These are phyloP conservation scores for Podospora pseudocomata DNA, from an alignment of 495 filamentous ascomycete genomes.

Conservation along the genomic window DNA sequence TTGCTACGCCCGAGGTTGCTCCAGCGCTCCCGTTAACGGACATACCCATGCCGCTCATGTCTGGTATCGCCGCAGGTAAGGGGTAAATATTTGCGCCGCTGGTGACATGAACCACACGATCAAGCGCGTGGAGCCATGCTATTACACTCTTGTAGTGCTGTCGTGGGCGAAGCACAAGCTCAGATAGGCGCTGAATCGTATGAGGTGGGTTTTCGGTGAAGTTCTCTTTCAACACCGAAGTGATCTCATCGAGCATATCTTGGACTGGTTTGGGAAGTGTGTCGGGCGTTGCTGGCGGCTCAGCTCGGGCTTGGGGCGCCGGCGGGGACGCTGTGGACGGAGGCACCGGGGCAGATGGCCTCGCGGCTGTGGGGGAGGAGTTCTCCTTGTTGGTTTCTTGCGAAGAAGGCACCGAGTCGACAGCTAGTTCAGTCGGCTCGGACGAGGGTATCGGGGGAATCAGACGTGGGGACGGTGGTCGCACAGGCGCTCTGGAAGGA, in stretches of 20 bases:
- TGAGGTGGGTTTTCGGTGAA: slow-evolving; percentile 81
- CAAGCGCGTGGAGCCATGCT: slow-evolving; percentile 83
- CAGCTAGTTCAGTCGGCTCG: slow-evolving; percentile 44
- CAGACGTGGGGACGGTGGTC: slow-evolving; percentile 41
- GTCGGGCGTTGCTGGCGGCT: slow-evolving; percentile 25
- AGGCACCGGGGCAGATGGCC: slow-evolving; percentile 15
- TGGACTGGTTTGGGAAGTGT: slow-evolving; percentile 61
- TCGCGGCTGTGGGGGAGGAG: slow-evolving; percentile 28
- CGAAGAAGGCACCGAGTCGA: slow-evolving; percentile 28
- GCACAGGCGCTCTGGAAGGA: slow-evolving; percentile 29
- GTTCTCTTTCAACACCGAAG: slow-evolving; percentile 58
- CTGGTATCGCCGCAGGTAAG: slow-evolving; percentile 59
- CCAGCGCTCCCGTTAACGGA: slow-evolving; percentile 54
- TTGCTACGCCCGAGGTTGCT: slow-evolving; percentile 25
- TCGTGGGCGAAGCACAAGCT: slow-evolving; percentile 77
- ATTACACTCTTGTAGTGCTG: slow-evolving; percentile 76
- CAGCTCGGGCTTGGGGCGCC: slow-evolving; percentile 1
- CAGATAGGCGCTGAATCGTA: slow-evolving; percentile 86
- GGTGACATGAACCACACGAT: slow-evolving; percentile 90
- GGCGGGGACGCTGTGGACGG: slow-evolving; percentile 21
- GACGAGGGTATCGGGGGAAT: slow-evolving; percentile 46
- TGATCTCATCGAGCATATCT: slow-evolving; percentile 62
- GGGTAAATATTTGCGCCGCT: slow-evolving; percentile 77
- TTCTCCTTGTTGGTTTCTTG: slow-evolving; percentile 51
- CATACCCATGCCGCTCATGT: slow-evolving; percentile 40